Base-by-base conservation (phyloP, 2,329 filamentous ascomycete species). In the Colletotrichum gigasporum region DNA sequence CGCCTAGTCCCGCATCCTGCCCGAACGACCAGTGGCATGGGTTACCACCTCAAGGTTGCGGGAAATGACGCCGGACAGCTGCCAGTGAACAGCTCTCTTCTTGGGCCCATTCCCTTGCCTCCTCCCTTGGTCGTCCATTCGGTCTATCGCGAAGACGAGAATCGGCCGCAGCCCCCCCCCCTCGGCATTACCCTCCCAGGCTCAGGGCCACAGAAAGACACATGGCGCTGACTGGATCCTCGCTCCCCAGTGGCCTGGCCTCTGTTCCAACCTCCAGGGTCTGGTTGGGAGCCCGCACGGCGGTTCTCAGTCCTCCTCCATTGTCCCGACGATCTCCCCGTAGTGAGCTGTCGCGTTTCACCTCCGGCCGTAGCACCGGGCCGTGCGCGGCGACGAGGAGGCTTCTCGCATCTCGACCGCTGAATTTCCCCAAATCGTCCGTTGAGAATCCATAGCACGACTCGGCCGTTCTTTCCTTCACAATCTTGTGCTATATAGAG, bases 301-400 rank as follows among this genome's bases (percentile, higher is more conserved):
- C 35, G 42, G 24, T 50, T 54, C 62, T 61, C 62, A 55, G 48
- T 60, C 56, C 62, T 50, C 56, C 24, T 22, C 14, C 47, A 53
- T 45, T 44, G 56, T 54, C 48, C 56, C 30, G 56, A 55, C 56
- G 56, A 65, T 62, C 55, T 12, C 50, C 35, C 28, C 34, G 20
- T 50, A 30, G 41, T 35, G 24, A 62, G 48, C 56, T 65, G 62
- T 65, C 56, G 56, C 10, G 62, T 65, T 65, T 65, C 62, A 62
- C 30, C 20, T 51, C 30, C 22, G 20, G 42, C 57, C 62, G 57
- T 44, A 50, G 56, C 48, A 48, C 62, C 41, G 34, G 48, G 42
- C 62, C 62, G 62, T 65, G 62, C 62, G 42, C 62, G 16, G 44
- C 22, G 34, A 11, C 41, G 10, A 39, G 14, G 14, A 16, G 45